Conservation (phyloP, 1,284 basidiomycete species). For the Termitomyces sp. region DNA sequence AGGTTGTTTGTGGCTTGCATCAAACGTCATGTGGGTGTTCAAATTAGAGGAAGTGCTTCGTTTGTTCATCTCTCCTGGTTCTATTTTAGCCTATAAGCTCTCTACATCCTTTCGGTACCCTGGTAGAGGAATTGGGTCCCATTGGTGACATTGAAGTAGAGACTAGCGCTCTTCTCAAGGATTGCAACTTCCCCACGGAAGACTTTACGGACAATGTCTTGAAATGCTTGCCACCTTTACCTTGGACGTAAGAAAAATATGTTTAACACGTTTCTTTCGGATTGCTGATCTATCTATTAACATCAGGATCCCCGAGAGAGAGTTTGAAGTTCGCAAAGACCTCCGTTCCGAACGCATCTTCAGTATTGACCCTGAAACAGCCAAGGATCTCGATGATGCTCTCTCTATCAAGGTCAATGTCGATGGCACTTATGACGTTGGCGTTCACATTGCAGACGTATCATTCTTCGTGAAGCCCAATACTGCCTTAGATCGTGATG, state of each 20-base stretch:
- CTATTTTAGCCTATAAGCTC: slow-evolving; percentile 81
- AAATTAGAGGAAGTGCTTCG: slow-evolving; percentile 4
- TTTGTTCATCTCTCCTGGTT: slow-evolving; percentile 10
- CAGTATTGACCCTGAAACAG: slow-evolving; percentile 87
- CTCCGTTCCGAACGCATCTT: slow-evolving; percentile 83
- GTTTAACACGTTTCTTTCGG: background rate
- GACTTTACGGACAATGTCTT: slow-evolving; percentile 91
- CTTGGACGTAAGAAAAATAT: slow-evolving; percentile 73
- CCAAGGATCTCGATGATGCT: slow-evolving; percentile 94
- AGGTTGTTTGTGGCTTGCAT: slow-evolving; percentile 97
- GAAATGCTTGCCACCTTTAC: slow-evolving; percentile 91
- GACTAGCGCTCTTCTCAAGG: slow-evolving; percentile 94
- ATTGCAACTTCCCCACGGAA: slow-evolving; percentile 96
- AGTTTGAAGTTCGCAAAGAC: slow-evolving; percentile 84
- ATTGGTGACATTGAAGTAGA: slow-evolving; percentile 98
- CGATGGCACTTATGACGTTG: slow-evolving; percentile 87
- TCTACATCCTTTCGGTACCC: slow-evolving; percentile 96
- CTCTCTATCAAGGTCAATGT: slow-evolving; percentile 85
- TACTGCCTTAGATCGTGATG: slow-evolving; percentile 95
- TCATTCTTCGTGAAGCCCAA: slow-evolving; percentile 96
- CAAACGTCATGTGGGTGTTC: slow-evolving; percentile 79
- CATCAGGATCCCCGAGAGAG: slow-evolving; percentile 82
- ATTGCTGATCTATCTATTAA: slow-evolving; percentile 2
- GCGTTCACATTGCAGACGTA: slow-evolving; percentile 94
- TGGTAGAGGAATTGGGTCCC: slow-evolving; percentile 97